Percentiles rank a stretch among this genome's conserved stretches.
Conservation (phyloP, 192 early-diverging fungal genomes). For the Phycomyces blakesleeanus region DNA sequence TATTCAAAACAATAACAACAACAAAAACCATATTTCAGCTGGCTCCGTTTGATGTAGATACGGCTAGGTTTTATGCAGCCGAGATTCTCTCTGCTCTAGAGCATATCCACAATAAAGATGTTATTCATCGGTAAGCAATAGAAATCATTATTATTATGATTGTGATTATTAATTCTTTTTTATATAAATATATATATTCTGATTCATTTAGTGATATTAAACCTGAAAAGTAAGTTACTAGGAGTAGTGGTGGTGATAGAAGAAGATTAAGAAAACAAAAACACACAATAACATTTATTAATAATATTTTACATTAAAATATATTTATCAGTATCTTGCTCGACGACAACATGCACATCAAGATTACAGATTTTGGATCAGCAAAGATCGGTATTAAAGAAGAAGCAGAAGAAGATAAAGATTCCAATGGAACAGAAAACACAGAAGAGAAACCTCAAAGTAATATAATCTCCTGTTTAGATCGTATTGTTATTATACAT, state of each 20-base stretch:
- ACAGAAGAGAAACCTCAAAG: neutral
- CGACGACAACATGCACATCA: constrained; percentile 86
- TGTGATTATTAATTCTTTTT: neutral
- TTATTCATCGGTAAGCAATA: constrained; percentile 45
- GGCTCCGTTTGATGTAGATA: constrained; percentile 68
- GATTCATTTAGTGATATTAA: constrained; percentile 90
- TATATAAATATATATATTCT: no score
- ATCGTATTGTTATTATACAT: no score
- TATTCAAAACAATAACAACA: constrained; percentile 1
- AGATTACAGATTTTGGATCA: constrained; percentile 95
- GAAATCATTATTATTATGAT: no score
- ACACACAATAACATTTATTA: no score
- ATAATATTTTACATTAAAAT: no score
- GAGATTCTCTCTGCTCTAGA: constrained; percentile 85
- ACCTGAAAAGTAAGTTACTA: constrained; percentile 74
- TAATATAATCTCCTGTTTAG: no score
- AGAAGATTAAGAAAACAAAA: no score
- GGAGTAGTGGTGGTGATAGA: neutral
- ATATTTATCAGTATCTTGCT: constrained; percentile 70
- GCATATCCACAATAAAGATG: constrained; percentile 80
- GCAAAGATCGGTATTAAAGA: constrained; percentile 69
- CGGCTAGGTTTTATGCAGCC: constrained; percentile 80
- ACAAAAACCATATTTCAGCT: no score
- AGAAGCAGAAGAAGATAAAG: neutral
- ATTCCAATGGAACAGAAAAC: neutral